Base-by-base conservation (phyloP, 345 rosid genomes). In the Draba incana region DNA sequence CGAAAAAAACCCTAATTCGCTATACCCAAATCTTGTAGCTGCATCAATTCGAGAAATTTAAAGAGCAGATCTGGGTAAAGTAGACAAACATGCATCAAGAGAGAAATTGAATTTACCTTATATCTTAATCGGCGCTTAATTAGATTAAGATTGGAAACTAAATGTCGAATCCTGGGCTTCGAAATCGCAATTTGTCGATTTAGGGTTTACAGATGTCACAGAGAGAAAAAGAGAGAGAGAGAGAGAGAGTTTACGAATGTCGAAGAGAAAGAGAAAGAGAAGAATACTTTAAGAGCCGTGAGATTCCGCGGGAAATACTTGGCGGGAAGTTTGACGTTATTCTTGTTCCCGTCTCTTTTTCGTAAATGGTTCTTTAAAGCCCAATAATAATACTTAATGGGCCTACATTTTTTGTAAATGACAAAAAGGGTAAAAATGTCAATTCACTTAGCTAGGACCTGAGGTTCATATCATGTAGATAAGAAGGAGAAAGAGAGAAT, bases 1-100 rank as follows among this genome's bases (percentile, higher is more conserved):
- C 48, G 57, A 14, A 71, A 53, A 71, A 53, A 71, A 45, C 66
- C 71, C 66, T 57, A 58, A 65, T 30, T 72, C 60, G 61, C 24
- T 12, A 45, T 31, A 51, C 10, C 13, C 5, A 52, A 5, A 12
- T 6, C 28, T 30, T n/a, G 8, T 14, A 28, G 60, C 37, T 16
- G 39, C 20, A 45, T 7, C 43, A 2, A 64, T 38, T 20, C 8
- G 46, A 6, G 44, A 27, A 13, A 6, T 6, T n/a, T 3, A 8
- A 31, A 60, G 9, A 48, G 5, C 62, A 43, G 62, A 66, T 59
- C 50, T 2, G 13, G 55, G 57, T 23, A 13, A 2, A 23, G 7
- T 23, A 53, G 10, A 49, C 10, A 46, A 24, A 35, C 39, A 59
- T 30, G 0, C 5, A 66, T 15, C 23, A 57, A 50, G 39, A 60